Evolutionary conservation across 1,284 basidiomycete genomes (phyloP), one percentile per base, ranked within the genome.

Genomic region (Athelia psychrophila): DNA sequence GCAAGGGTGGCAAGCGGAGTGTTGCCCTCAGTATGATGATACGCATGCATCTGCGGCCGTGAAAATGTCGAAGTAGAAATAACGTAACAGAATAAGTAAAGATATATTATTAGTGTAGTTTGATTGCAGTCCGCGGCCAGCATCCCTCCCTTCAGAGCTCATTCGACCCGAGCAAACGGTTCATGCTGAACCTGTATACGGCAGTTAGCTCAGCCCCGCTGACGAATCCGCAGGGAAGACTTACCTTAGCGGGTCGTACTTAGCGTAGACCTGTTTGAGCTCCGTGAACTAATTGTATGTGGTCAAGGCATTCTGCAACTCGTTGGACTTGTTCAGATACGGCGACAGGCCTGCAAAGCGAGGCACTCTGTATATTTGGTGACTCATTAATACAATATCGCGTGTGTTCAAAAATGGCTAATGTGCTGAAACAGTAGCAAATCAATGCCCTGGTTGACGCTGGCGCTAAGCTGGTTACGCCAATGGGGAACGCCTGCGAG

Each of bases 211-310:
- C 33, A 35, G 33, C 33, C 10, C 12, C n/a, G n/a, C 33, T 35
- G 12, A 35, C 12, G n/a, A 12, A 35, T 35, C n/a, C n/a, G 33
- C 33, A n/a, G 10, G n/a, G 10, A n/a, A 35, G n/a, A 12, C 62
- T 45, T 50, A 69, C 72, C 70, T 58, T 13, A 64, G 66, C 6
- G 72, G 71, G 58, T 75, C 73, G 54, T 75, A 75, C 50, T 72
- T 74, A 10, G 55, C 57, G 51, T 73, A 73, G 1, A 67, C 69
- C 12, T 56, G 46, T 48, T 64, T 66, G 44, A 75, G 50, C 44
- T 66, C 63, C 13, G 66, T 56, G 50, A 64, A 74, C 19, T 58
- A 55, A 0, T 64, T 67, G 56, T 74, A 75, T 3, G 72, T 72
- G 3, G 58, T 58, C 54, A 70, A 73, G 2, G 69, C 65, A 30